phyloP scores from a whole-genome alignment of 768 basidiomycete genomes.

The Neoboletus subvelutipes region DNA sequence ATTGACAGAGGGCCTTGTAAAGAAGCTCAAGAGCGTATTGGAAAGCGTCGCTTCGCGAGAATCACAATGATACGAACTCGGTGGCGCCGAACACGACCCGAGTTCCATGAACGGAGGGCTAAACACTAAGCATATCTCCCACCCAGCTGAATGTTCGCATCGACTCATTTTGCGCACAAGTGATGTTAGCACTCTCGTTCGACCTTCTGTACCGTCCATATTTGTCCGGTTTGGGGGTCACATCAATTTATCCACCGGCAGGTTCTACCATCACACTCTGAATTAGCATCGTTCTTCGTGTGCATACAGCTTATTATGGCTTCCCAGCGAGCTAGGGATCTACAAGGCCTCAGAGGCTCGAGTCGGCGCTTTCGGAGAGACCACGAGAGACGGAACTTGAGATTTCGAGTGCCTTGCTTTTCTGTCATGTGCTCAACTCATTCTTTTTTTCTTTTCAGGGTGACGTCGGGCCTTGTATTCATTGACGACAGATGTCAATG shows the following conservation, averaged over 20 bases:
- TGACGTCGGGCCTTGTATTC: background rate
- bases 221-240: background rate
- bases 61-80: conserved; percentile 7
- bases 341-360: background rate
- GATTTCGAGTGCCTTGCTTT: background rate
- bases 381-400: background rate
- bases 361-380: background rate
- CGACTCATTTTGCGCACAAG: background rate
- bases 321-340: background rate
- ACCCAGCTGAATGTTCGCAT: too few relatives aligned
- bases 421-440: too few relatives aligned
- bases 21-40: conserved; percentile 44
- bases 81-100: too few relatives aligned
- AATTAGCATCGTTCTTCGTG: background rate
- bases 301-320: background rate
- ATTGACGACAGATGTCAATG: background rate
- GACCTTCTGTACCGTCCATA: background rate
- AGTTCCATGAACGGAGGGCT: background rate
- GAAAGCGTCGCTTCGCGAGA: conserved; percentile 35
- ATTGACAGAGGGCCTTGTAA: conserved; percentile 65
- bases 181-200: background rate
- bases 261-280: background rate
- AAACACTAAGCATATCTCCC: background rate
- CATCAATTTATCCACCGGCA: background rate
- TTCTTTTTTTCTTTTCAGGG: background rate